These are phyloP conservation scores for Solanum peruvianum DNA, from an alignment of 257 asterid genomes.

Conservation along the genomic window DNA sequence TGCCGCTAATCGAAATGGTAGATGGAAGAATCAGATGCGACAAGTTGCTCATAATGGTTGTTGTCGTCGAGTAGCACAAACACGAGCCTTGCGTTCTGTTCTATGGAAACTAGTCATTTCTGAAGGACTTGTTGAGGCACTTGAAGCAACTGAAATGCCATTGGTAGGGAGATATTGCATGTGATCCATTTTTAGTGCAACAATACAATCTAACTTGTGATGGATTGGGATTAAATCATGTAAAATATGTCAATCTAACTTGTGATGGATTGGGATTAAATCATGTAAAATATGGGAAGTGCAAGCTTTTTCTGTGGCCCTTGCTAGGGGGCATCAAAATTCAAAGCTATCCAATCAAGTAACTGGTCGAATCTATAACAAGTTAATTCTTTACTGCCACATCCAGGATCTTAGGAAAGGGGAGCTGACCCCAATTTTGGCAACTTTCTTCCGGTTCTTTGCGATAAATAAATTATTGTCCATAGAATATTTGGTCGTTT, in stretches of 20 bases:
- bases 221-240: background rate
- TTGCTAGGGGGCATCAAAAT: background rate
- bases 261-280: background rate
- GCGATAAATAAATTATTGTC: background rate
- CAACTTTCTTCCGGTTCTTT: background rate
- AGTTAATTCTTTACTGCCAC: background rate
- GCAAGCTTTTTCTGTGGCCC: background rate
- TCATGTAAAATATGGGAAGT: background rate
- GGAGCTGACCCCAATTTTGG: background rate
- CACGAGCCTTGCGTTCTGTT: slow-evolving; percentile 65
- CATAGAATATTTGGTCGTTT: background rate
- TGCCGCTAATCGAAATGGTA: slow-evolving; percentile 66
- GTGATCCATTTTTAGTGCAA: background rate
- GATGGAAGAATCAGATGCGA: slow-evolving; percentile 96
- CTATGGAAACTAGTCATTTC: slow-evolving; percentile 79
- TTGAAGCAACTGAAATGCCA: slow-evolving; percentile 59
- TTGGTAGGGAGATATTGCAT: slow-evolving; percentile 43
- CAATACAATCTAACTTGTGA: background rate
- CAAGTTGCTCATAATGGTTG: slow-evolving; percentile 94
- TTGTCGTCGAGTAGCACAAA: slow-evolving; percentile 87
- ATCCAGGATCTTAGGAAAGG: background rate
- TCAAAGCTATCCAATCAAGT: background rate
- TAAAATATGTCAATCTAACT: background rate
- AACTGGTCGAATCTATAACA: background rate
- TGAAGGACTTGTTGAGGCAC: slow-evolving; percentile 67